phyloP scores from a whole-genome alignment of 805 yeast genomes.

The Vanderwaltozyma verrucispora region DNA sequence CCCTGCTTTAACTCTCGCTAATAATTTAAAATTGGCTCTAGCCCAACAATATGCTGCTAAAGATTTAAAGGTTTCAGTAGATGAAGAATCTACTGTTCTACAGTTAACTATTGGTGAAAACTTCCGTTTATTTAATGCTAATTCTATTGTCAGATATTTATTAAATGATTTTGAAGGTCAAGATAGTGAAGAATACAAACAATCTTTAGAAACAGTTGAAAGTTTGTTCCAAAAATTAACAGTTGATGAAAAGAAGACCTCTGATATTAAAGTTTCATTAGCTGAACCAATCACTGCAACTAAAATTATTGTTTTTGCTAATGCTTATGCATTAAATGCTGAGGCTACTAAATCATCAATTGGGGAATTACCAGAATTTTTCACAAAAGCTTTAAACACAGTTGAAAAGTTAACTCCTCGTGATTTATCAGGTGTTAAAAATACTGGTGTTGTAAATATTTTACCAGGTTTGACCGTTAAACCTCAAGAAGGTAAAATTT shows the following conservation, averaged over 20 bases:
- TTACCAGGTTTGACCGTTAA: slow-evolving; percentile 18
- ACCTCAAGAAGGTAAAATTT: slow-evolving; percentile 30
- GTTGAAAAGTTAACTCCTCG: slow-evolving; percentile 34
- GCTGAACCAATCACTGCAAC: slow-evolving; percentile 34
- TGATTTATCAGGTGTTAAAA: slow-evolving; percentile 23
- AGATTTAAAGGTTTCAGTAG: slow-evolving; percentile 14
- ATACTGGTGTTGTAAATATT: slow-evolving; percentile 32
- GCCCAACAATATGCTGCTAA: slow-evolving; percentile 21
- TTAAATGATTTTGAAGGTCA: slow-evolving; percentile 36
- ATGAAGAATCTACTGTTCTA: slow-evolving; percentile 17
- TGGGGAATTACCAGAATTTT: slow-evolving; percentile 23
- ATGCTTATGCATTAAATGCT: slow-evolving; percentile 37
- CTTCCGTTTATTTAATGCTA: slow-evolving; percentile 47
- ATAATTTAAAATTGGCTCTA: slow-evolving; percentile 26
- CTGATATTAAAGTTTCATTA: slow-evolving; percentile 13
- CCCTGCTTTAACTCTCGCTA: slow-evolving; percentile 16
- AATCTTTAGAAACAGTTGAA: slow-evolving; percentile 17
- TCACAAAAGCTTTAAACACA: slow-evolving; percentile 35
- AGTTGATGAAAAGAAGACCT: slow-evolving; percentile 9
- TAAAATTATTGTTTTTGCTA: slow-evolving; percentile 49
- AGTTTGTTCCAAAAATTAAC: slow-evolving; percentile 5
- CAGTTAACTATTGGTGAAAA: slow-evolving; percentile 21
- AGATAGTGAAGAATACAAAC: slow-evolving; percentile 25
- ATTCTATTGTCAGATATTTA: slow-evolving; percentile 59
- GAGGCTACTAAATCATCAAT: slow-evolving; percentile 11